phyloP scores from a whole-genome alignment of 2,329 filamentous ascomycete species.

The Apiospora rasikravindrae region DNA sequence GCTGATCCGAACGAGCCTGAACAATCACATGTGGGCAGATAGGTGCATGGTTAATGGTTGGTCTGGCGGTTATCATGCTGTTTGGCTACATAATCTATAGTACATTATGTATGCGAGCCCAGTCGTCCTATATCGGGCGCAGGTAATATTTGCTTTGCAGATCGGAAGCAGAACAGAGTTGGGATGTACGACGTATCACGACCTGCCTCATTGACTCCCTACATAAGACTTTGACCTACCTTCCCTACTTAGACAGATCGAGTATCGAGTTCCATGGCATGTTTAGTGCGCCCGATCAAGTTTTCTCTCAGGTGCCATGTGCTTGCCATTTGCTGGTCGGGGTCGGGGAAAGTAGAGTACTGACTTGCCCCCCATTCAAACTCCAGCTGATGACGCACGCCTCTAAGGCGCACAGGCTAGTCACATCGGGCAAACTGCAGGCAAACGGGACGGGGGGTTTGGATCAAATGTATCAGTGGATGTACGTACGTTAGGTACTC shows the following conservation, averaged over 20 bases:
- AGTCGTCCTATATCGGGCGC: neutral
- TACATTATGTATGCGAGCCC: neutral
- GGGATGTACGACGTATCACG: neutral
- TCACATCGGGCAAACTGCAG: neutral
- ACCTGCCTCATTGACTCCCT: too few relatives aligned
- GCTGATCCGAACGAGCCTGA: too few relatives aligned
- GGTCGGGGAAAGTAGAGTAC: too few relatives aligned
- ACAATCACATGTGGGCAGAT: neutral
- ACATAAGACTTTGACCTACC: too few relatives aligned
- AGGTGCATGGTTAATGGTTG: neutral
- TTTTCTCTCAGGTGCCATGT: neutral
- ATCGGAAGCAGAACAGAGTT: conserved; percentile 2
- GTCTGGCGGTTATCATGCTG: neutral
- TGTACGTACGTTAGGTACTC: neutral
- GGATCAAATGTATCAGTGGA: neutral
- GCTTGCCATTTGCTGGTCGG: neutral
- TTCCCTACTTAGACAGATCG: neutral
- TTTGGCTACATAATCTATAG: neutral
- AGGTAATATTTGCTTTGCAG: neutral
- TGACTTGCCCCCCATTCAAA: neutral
- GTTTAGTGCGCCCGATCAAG: neutral
- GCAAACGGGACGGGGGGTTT: neutral
- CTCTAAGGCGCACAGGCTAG: neutral
- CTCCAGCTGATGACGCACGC: conserved; percentile 12
- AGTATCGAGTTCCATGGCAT: conserved; percentile 16